Evolutionary conservation across 352 stramenopile species (phyloP).

Genomic region (Phytopythium ostracodes): DNA sequence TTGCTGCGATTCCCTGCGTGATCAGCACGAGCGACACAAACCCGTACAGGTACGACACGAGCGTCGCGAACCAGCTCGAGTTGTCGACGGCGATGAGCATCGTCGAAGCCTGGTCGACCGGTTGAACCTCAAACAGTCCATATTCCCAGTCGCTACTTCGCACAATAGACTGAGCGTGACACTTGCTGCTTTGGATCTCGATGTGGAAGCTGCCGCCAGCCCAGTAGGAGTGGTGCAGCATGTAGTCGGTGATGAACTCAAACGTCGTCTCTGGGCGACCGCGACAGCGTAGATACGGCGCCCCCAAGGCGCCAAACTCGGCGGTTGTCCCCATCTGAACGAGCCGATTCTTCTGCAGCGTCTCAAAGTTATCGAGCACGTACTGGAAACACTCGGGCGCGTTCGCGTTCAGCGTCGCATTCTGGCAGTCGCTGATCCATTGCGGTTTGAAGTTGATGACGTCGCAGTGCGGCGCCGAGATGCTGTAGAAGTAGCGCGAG

Average conservation of each 20-base stretch:
- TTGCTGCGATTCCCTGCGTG: conserved; percentile 5
- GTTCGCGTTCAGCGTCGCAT: conserved; percentile 10
- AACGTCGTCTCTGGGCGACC: conserved; percentile 18
- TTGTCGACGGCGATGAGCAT: conserved; percentile 16
- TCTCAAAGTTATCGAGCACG: conserved; percentile 31
- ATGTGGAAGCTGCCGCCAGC: conserved; percentile 28
- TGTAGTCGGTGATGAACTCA: conserved; percentile 28
- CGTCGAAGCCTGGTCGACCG: conserved; percentile 9
- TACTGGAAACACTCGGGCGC: conserved; percentile 20
- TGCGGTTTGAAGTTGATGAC: conserved; percentile 26
- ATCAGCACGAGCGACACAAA: conserved; percentile 27
- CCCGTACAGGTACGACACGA: conserved; percentile 23
- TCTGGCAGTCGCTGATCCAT: conserved; percentile 20
- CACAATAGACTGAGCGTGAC: conserved; percentile 11
- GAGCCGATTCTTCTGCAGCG: conserved; percentile 9
- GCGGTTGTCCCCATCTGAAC: conserved; percentile 19
- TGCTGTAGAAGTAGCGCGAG: conserved; percentile 31
- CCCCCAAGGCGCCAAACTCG: conserved; percentile 20
- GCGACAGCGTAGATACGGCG: conserved; percentile 28
- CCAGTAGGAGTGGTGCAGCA: conserved; percentile 33
- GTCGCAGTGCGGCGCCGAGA: conserved; percentile 29
- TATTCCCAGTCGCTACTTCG: conserved; percentile 10
- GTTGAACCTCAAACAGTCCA: conserved; percentile 19
- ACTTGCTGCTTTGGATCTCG: conserved; percentile 31
- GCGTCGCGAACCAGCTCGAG: conserved; percentile 15